Evolutionary conservation across 306 rosid species (phyloP).

Genomic region (Rosa multiflora): DNA sequence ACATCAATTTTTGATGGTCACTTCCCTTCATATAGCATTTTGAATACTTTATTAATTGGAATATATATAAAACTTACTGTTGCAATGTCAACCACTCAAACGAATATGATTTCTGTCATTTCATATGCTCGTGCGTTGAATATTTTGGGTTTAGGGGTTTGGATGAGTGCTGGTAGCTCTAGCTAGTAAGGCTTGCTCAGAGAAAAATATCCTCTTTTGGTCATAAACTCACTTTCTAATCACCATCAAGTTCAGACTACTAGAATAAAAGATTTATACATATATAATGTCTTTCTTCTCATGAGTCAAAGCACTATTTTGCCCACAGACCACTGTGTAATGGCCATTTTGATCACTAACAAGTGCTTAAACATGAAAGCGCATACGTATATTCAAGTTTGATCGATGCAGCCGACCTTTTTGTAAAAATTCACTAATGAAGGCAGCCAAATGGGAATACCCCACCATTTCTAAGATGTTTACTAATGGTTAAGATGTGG

Average conservation of each 20-base stretch:
- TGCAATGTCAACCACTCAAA: background rate
- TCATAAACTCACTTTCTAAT: background rate
- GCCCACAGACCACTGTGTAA: background rate
- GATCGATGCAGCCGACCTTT: background rate
- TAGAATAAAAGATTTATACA: background rate
- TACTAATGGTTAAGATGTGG: background rate
- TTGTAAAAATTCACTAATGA: background rate
- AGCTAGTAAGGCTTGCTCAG: background rate
- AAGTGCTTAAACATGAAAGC: background rate
- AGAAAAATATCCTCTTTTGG: background rate
- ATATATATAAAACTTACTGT: background rate
- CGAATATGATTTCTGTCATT: background rate
- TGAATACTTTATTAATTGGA: background rate
- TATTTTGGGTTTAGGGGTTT: background rate
- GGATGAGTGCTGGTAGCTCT: background rate
- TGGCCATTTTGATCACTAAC: constrained; percentile 2
- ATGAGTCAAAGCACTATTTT: background rate
- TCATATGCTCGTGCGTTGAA: background rate
- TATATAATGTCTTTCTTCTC: background rate
- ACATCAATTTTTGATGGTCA: background rate
- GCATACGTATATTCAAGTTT: background rate
- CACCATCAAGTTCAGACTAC: background rate
- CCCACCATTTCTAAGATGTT: background rate
- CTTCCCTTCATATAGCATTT: background rate
- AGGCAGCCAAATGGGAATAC: background rate